These are phyloP conservation scores for Diplodia sapinea DNA, from an alignment of 2,329 filamentous ascomycete genomes.

Conservation along the genomic window DNA sequence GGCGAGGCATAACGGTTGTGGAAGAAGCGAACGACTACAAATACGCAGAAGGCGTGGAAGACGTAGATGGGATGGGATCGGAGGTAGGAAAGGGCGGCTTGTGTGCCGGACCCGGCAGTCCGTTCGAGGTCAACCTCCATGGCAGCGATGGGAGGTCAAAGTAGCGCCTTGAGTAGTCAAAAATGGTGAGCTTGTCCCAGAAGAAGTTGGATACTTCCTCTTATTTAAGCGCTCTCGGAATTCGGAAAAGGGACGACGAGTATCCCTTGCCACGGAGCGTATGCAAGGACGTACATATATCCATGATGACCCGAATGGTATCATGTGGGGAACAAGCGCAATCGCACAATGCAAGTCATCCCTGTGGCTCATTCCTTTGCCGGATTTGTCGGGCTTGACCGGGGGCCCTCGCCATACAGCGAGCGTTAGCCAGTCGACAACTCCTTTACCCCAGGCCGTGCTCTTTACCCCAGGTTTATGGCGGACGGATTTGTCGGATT, in stretches of 20 bases:
- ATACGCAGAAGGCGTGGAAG: background rate
- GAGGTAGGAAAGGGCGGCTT: conserved; percentile 10
- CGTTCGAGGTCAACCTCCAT: conserved; percentile 16
- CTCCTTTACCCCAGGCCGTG: conserved; percentile 11
- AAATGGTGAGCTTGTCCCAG: background rate
- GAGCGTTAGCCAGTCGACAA: conserved; percentile 1
- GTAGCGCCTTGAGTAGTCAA: background rate
- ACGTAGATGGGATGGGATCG: conserved; percentile 18
- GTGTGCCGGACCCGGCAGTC: conserved; percentile 2
- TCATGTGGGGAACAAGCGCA: conserved; percentile 2
- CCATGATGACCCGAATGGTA: background rate
- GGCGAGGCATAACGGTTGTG: conserved; percentile 23
- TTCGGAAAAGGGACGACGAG: background rate
- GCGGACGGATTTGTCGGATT: conserved; percentile 27
- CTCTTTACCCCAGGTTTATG: conserved; percentile 21
- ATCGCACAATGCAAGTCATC: background rate
- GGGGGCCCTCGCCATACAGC: background rate
- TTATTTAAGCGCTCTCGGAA: background rate
- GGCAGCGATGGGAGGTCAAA: background rate
- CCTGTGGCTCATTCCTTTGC: background rate
- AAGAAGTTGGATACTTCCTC: conserved; percentile 10
- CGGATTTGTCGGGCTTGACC: conserved; percentile 18
- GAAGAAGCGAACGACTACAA: conserved; percentile 16
- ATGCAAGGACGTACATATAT: background rate
- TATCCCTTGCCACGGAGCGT: background rate